Percentiles rank a stretch among this genome's conserved stretches.
Evolutionary conservation across 176 grass and related monocot genomes (phyloP).

Genomic region (Musa schizocarpa): DNA sequence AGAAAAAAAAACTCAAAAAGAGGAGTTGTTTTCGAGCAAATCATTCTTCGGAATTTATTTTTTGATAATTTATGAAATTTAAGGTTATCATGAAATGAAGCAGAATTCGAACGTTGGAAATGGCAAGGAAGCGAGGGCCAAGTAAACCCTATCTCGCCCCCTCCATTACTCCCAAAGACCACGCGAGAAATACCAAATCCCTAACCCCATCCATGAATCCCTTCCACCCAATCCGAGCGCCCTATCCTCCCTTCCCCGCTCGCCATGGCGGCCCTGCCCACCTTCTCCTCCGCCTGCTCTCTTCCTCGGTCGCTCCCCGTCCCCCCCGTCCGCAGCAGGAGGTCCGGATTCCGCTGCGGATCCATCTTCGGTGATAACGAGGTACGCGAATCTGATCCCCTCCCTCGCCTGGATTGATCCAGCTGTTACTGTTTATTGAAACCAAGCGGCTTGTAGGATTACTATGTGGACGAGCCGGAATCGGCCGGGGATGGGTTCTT

Average conservation of each 20-base stretch:
- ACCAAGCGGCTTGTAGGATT: conserved; percentile 32
- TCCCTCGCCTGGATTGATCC: no score
- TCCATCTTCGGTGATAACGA: conserved; percentile 36
- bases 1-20: no score
- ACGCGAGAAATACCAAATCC: neutral
- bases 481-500: conserved; percentile 87
- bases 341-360: conserved; percentile 28
- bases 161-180: neutral
- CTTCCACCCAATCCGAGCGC: conserved; percentile 16
- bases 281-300: conserved; percentile 19
- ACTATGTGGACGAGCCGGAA: conserved; percentile 56
- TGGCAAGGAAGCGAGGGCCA: conserved; percentile 36
- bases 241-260: conserved; percentile 4
- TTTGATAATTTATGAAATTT: no score
- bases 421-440: neutral
- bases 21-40: no score
- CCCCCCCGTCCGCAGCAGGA: conserved; percentile 18
- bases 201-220: conserved; percentile 33
- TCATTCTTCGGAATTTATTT: no score
- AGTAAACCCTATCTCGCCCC: conserved; percentile 59
- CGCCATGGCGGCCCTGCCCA: conserved; percentile 49
- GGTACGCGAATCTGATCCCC: conserved; percentile 20
- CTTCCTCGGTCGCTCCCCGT: conserved; percentile 24
- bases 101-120: neutral
- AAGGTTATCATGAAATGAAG: no score